These are phyloP conservation scores for Bonia amplexicaulis DNA, from an alignment of 176 grass and related monocot species.

Conservation along the genomic window DNA sequence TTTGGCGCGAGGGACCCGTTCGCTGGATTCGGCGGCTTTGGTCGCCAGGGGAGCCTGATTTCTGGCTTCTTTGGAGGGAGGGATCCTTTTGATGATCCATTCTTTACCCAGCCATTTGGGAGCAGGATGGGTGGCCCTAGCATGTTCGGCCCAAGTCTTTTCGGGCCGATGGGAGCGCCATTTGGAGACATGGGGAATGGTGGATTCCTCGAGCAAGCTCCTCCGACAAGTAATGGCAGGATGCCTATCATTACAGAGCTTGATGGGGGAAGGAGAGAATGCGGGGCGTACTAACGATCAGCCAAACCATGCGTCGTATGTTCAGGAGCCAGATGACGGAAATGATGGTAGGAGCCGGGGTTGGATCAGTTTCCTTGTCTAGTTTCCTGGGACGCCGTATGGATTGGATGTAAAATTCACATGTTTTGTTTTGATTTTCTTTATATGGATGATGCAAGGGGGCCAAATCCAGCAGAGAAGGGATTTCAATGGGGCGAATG, in stretches of 20 bases:
- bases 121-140: slow-evolving; percentile 48
- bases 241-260: slow-evolving; percentile 68
- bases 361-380: background rate
- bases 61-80: slow-evolving; percentile 67
- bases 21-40: slow-evolving; percentile 59
- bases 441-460: slow-evolving; percentile 42
- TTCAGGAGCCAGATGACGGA: slow-evolving; percentile 75
- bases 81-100: slow-evolving; percentile 86
- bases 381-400: background rate
- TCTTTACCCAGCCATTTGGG: slow-evolving; percentile 82
- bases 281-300: background rate
- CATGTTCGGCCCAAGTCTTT: slow-evolving; percentile 34
- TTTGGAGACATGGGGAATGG: slow-evolving; percentile 28
- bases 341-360: slow-evolving; percentile 32
- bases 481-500: slow-evolving; percentile 23
- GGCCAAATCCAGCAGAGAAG: slow-evolving; percentile 35
- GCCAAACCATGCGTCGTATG: slow-evolving; percentile 29
- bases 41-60: slow-evolving; percentile 37
- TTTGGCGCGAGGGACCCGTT: slow-evolving; percentile 62
- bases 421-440: background rate
- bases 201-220: slow-evolving; percentile 50
- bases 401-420: background rate
- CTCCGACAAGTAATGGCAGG: background rate
- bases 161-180: slow-evolving; percentile 27
- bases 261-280: slow-evolving; percentile 29